These are phyloP conservation scores for Aureobasidium pullulans DNA, from an alignment of 2,329 filamentous ascomycete genomes.

Conservation along the genomic window DNA sequence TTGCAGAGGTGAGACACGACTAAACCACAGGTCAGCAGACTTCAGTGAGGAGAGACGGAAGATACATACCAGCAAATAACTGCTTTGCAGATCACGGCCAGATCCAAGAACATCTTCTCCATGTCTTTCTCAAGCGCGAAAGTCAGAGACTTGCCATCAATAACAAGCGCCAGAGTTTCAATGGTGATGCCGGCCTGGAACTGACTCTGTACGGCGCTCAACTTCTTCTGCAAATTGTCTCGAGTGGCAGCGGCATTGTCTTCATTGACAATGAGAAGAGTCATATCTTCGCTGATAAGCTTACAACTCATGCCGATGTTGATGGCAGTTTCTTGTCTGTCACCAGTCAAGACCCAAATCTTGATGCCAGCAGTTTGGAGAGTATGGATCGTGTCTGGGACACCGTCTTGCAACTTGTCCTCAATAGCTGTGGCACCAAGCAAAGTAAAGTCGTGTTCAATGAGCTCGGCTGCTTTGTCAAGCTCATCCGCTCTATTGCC, in stretches of 20 bases:
- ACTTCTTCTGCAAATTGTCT: constrained; percentile 87
- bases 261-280: constrained; percentile 91
- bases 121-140: constrained; percentile 88
- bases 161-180: constrained; percentile 84
- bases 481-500: constrained; percentile 91
- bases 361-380: constrained; percentile 96
- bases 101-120: constrained; percentile 86
- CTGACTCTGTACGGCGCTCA: constrained; percentile 82
- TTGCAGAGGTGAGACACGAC: constrained; percentile 91
- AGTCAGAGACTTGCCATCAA: constrained; percentile 92
- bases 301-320: constrained; percentile 99
- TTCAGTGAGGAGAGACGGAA: background rate
- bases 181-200: constrained; percentile 67
- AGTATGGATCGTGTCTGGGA: constrained; percentile 96
- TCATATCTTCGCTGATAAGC: constrained; percentile 97
- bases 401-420: constrained; percentile 91
- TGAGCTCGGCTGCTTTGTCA: constrained; percentile 93
- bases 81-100: constrained; percentile 96
- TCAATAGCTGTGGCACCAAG: constrained; percentile 96
- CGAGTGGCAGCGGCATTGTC: constrained; percentile 70
- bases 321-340: constrained; percentile 97
- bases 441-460: constrained; percentile 85
- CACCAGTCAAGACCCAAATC: constrained; percentile 95
- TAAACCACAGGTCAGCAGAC: constrained; percentile 27
- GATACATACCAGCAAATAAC: constrained; percentile 71